Evolutionary conservation across 768 basidiomycete genomes (phyloP), one percentile per base, ranked within the genome.

Genomic region (Xanthoconium purpureum): DNA sequence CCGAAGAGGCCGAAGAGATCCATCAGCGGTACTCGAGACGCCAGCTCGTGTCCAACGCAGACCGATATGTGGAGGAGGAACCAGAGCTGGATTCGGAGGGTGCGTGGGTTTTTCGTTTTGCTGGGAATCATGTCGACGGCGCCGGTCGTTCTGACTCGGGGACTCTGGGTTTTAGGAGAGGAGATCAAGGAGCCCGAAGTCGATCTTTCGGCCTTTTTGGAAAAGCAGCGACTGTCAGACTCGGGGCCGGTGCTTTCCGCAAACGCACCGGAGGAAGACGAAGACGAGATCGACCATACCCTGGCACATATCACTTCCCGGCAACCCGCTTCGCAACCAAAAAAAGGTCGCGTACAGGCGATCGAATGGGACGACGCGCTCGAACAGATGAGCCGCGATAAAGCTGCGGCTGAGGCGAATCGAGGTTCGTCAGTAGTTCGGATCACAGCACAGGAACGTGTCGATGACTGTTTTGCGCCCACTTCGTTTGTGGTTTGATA

Each of bases 41-140:
- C 37, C 73, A 83, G 47, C 74, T 93, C 15, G 84, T 77, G 5
- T 79, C 85, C 5, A 92, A 93, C 65, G 84, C 77, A 0, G 88
- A 91, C 75, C 77, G 89, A 50, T 92, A 92, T 65, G 77, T 65
- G 15, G 89, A 91, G 70, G 80, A 81, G 18, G 86, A 84, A 55
- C 84, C 83, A 3, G 84, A 87, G 61, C 72, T 89, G 28, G 84
- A 81, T 64, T 84, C 86, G 2, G 87, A 90, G 68, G 89, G 89
- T 87, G 12, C 49, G 68, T 67, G 36, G 29, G 13, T 18, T 14
- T 15, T 17, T 24, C 15, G 13, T 29, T 30, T 14, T 29, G 10
- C 2, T 29, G 33, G 9, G 9, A 12, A 35, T 35, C 8, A 35
- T 5, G 33, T 6, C 12, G 33, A 12, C 5, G 46, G 17, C 18